phyloP scores from a whole-genome alignment of 2,329 filamentous ascomycete species.

The Curvularia hawaiiensis region DNA sequence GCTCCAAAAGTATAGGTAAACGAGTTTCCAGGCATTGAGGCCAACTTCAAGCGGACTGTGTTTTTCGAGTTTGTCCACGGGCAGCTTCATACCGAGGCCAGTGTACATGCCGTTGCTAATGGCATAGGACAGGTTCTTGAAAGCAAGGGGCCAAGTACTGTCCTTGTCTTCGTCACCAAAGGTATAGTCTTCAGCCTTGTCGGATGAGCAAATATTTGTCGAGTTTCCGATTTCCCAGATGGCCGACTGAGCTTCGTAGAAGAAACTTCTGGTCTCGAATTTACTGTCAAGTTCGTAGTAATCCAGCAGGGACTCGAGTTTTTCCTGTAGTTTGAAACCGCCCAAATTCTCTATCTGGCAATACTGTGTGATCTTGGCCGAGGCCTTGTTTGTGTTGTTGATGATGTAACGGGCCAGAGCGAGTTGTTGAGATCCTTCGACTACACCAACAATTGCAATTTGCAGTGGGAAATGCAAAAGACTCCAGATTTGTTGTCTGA shows the following conservation, averaged over 20 bases:
- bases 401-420: slow-evolving; percentile 54
- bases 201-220: slow-evolving; percentile 38
- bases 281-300: slow-evolving; percentile 42
- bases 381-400: slow-evolving; percentile 51
- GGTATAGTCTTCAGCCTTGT: slow-evolving; percentile 24
- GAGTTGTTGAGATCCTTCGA: slow-evolving; percentile 67
- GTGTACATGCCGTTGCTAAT: slow-evolving; percentile 41
- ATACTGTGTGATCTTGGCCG: slow-evolving; percentile 47
- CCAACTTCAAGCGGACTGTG: slow-evolving; percentile 35
- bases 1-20: slow-evolving; percentile 48
- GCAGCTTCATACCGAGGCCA: slow-evolving; percentile 43
- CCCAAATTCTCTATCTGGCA: slow-evolving; percentile 40
- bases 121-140: slow-evolving; percentile 26
- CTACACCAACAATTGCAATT: slow-evolving; percentile 65
- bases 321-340: slow-evolving; percentile 36
- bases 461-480: slow-evolving; percentile 67
- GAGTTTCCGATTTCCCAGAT: slow-evolving; percentile 38
- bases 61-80: slow-evolving; percentile 33
- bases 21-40: slow-evolving; percentile 35
- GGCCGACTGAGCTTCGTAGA: slow-evolving; percentile 13
- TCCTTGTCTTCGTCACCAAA: slow-evolving; percentile 6
- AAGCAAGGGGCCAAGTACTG: slow-evolving; percentile 24
- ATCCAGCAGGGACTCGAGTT: slow-evolving; percentile 31
- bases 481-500: slow-evolving; percentile 65
- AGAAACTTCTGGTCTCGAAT: slow-evolving; percentile 31